Evolutionary conservation across 257 asterid species (phyloP), one percentile per base, ranked within the genome.

Genomic region (Voacanga thouarsii): DNA sequence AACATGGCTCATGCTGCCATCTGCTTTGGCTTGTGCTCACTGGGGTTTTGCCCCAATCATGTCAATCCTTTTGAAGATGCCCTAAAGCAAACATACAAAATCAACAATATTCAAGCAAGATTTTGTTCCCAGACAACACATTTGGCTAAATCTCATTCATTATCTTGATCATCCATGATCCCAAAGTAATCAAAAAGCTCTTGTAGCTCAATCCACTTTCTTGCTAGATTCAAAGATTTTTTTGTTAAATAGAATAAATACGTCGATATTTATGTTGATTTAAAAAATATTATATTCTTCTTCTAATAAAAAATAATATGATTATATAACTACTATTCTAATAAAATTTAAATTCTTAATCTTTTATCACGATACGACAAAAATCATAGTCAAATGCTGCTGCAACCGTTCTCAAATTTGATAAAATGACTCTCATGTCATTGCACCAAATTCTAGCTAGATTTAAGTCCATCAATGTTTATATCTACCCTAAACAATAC

Each of bases 21-120:
- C 23, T 80, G 76, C 57, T 67, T 68, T 80, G 47, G 72, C 59
- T 24, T 10, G n/a, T 56, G 71, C 79, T 26, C 50, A 57, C 70
- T 23, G 73, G 44, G 77, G 37, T 75, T 80, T 79, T 57, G 18
- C 45, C 26, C 24, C 53, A 26, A 30, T 37, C 26, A 67, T 55
- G 61, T 7, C 61, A 55, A 55, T 10, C 61, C 19, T 21, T 55
- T 55, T 4, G 23, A 53, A 53, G 9, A 55, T 55, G 61, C 61
- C 7, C 26, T 6, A 55, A 55, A 55, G 26, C 24, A 55, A 55
- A 55, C 19, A 1, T 55, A 55, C 61, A 55, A 55, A 67, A 67
- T 39, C 30, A 67, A 12, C 28, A 21, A 39, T 67, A 33, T 21
- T 18, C 28, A 67, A 39, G 18, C 51, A 18, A 67, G 15, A 10